phyloP scores from a whole-genome alignment of 306 rosid genomes.

The Mimosa bimucronata region DNA sequence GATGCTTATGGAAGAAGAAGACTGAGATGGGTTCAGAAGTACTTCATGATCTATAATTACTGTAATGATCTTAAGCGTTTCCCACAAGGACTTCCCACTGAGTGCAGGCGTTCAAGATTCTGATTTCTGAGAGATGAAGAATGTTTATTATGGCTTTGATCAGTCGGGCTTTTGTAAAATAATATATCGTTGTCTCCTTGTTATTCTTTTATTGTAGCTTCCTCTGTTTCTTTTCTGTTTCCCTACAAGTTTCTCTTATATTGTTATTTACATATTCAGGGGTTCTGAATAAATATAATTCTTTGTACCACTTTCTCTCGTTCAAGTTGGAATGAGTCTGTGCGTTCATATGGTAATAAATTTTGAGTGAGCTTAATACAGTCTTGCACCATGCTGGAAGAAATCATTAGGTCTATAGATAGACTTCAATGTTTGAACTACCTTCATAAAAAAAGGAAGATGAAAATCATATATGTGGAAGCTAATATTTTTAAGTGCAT shows the following conservation, averaged over 20 bases:
- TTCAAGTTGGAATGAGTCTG: conserved; percentile 27
- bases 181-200: neutral
- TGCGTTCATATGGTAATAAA: conserved; percentile 6
- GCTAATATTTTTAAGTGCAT: neutral
- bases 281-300: conserved; percentile 38
- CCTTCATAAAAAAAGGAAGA: neutral
- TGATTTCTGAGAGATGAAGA: neutral
- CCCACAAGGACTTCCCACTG: conserved; percentile 70
- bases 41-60: conserved; percentile 86
- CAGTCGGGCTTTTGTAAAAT: conserved; percentile 3
- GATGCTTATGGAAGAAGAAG: conserved; percentile 73
- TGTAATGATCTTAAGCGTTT: conserved; percentile 78
- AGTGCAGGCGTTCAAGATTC: conserved; percentile 54
- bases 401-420: neutral
- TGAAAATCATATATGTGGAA: neutral
- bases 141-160: neutral
- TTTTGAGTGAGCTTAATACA: neutral
- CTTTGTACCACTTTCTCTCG: conserved; percentile 8
- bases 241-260: neutral
- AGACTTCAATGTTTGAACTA: neutral
- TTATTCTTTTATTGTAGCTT: conserved; percentile 19
- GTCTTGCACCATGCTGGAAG: neutral
- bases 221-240: neutral
- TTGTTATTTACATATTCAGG: neutral
- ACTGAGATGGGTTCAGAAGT: conserved; percentile 85